Evolutionary conservation across 768 basidiomycete genomes (phyloP).

Genomic region (Udeniomyces megalosporus): DNA sequence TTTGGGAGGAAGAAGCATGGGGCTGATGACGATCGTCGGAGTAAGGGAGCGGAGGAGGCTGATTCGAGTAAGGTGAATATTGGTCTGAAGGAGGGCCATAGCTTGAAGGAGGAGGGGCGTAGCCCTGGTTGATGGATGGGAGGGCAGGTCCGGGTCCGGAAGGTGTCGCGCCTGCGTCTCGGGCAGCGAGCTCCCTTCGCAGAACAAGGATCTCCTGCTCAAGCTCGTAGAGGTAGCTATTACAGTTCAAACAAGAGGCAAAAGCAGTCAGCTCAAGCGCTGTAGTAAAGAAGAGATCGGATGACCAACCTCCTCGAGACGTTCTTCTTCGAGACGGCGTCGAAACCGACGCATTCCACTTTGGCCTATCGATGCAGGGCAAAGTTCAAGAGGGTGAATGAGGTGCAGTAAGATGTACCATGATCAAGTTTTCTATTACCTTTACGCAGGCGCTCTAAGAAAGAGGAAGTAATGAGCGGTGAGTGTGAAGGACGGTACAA

Average conservation of each 20-base stretch:
- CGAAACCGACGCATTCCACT: slow-evolving; percentile 32
- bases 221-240: slow-evolving; percentile 29
- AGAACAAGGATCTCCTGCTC: slow-evolving; percentile 29
- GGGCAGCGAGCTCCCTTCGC: slow-evolving; percentile 24
- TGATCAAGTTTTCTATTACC: not conserved
- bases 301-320: slow-evolving; percentile 28
- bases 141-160: no score
- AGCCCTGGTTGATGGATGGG: not conserved
- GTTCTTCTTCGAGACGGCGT: slow-evolving; percentile 31
- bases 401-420: not conserved
- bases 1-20: not conserved
- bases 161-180: not conserved
- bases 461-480: not conserved
- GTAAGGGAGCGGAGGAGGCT: no score
- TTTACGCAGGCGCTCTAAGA: slow-evolving; percentile 10
- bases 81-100: not conserved
- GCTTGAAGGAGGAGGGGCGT: not conserved
- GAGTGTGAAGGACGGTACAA: not conserved
- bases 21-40: not conserved
- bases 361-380: slow-evolving; percentile 21
- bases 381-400: not conserved
- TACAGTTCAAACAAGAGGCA: not conserved
- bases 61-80: no score
- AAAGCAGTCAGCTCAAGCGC: no score
- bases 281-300: not conserved